Evolutionary conservation across 768 basidiomycete species (phyloP).

Genomic region (Lactarius deliciosus): DNA sequence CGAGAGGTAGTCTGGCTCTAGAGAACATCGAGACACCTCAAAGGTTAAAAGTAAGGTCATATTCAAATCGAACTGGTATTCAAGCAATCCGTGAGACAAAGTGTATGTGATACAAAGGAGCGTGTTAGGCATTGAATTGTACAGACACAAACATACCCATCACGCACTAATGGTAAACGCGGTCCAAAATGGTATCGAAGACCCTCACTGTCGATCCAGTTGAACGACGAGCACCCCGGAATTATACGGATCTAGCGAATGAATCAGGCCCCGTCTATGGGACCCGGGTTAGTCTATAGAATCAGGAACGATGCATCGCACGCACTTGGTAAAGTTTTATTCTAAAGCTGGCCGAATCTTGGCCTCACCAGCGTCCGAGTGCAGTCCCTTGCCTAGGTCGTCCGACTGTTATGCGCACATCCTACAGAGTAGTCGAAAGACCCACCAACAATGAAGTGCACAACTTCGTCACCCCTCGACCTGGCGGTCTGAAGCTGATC

Average conservation of each 20-base stretch:
- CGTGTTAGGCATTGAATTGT: neutral
- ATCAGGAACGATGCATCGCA: neutral
- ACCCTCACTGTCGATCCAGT: neutral
- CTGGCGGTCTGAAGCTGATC: neutral
- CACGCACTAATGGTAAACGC: neutral
- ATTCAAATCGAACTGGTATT: neutral
- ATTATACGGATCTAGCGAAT: slow-evolving; percentile 13
- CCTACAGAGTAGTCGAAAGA: neutral
- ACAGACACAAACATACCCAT: neutral
- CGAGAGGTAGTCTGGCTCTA: too few species aligned
- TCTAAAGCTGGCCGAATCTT: slow-evolving; percentile 21
- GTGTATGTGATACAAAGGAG: neutral
- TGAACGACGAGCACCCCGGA: slow-evolving; percentile 19
- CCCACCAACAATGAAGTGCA: slow-evolving; percentile 25
- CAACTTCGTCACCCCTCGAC: neutral
- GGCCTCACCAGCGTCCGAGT: slow-evolving; percentile 5
- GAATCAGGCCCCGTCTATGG: slow-evolving; percentile 1
- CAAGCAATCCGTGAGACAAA: neutral
- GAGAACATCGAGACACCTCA: neutral
- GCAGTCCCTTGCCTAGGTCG: slow-evolving; percentile 9
- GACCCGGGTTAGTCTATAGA: neutral
- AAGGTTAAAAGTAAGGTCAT: too few species aligned
- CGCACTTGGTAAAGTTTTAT: slow-evolving; percentile 2
- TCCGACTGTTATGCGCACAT: neutral
- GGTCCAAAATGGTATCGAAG: neutral